Conservation (phyloP, 2,329 filamentous ascomycete species). For the Didymella sp. region DNA sequence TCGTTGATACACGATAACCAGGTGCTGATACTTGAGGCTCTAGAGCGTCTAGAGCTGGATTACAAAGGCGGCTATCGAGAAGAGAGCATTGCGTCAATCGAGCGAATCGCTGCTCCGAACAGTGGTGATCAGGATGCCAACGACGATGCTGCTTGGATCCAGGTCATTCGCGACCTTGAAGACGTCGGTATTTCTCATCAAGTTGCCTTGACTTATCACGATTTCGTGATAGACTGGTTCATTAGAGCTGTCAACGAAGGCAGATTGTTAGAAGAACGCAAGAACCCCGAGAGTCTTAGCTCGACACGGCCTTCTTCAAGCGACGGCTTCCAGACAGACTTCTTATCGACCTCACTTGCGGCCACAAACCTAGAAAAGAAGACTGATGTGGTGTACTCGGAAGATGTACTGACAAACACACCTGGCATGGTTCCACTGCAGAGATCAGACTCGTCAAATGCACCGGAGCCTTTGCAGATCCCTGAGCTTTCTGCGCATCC, state of each 20-base stretch:
- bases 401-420: not conserved
- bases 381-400: not conserved
- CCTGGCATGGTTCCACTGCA: not conserved
- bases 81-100: constrained; percentile 36
- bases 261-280: constrained; percentile 33
- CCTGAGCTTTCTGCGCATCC: not conserved
- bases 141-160: constrained; percentile 40
- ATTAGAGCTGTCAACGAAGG: constrained; percentile 42
- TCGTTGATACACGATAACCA: constrained; percentile 39
- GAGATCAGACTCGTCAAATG: constrained; percentile 10
- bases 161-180: constrained; percentile 43
- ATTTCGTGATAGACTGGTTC: constrained; percentile 43
- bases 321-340: not conserved
- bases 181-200: constrained; percentile 39
- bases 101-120: constrained; percentile 27
- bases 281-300: constrained; percentile 11
- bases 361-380: not conserved
- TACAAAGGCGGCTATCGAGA: constrained; percentile 42
- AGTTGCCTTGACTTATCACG: constrained; percentile 33
- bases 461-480: constrained; percentile 7
- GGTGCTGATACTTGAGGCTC: constrained; percentile 39
- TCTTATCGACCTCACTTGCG: not conserved
- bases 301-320: constrained; percentile 18
- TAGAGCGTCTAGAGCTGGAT: constrained; percentile 40
- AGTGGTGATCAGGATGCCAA: constrained; percentile 23